Conservation (phyloP, 306 rosid genomes). For the Dalbergia cochinchinensis region DNA sequence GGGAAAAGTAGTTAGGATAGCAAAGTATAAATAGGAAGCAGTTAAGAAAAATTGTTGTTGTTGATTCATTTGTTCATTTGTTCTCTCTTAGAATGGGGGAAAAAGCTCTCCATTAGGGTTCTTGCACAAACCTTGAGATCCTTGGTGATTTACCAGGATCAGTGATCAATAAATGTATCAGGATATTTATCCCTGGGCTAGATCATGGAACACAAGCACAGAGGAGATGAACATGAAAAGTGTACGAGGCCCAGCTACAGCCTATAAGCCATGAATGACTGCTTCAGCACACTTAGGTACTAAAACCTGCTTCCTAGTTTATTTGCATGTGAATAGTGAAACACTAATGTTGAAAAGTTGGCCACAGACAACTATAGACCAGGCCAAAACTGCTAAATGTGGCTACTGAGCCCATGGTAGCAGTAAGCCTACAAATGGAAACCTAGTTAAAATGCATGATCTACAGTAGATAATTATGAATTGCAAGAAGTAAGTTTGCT, state of each 20-base stretch:
- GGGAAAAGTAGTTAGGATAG: no score
- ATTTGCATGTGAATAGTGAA: conserved; percentile 2
- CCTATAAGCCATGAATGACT: conserved; percentile 19
- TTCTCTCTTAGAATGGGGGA: no score
- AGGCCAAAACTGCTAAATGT: background rate
- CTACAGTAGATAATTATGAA: conserved; percentile 13
- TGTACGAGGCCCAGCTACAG: conserved; percentile 1
- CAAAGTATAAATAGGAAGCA: no score
- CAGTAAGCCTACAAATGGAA: background rate
- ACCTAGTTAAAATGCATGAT: background rate
- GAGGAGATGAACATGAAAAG: conserved; percentile 18
- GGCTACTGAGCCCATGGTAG: background rate
- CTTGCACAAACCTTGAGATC: no score
- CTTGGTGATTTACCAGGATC: no score
- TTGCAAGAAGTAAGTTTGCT: conserved; percentile 17
- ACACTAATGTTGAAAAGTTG: conserved; percentile 21
- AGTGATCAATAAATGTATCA: no score
- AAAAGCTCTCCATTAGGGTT: no score
- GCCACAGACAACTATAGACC: conserved; percentile 5
- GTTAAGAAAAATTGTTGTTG: no score
- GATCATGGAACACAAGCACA: conserved; percentile 13
- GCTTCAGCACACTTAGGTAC: conserved; percentile 5
- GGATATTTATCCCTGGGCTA: conserved; percentile 16
- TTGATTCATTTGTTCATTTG: no score
- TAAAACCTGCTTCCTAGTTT: conserved; percentile 21